Evolutionary conservation across 2,329 filamentous ascomycete species (phyloP), one percentile per base, ranked within the genome.

Genomic region (Elsinoe necatrix): DNA sequence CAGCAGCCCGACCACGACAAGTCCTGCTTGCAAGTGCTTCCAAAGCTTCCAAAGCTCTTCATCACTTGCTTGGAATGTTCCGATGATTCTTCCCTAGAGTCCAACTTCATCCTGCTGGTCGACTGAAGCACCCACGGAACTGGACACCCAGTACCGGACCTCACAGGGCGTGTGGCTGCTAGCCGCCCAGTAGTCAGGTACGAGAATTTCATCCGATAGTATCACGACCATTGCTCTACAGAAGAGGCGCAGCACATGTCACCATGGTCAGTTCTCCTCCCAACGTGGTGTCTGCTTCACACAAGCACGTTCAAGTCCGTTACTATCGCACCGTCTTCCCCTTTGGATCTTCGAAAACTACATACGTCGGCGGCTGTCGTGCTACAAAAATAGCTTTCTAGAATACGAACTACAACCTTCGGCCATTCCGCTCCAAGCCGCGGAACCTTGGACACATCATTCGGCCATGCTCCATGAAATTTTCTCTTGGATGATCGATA

Each of bases 91-190:
- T 3, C n/a, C 6, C 39, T 3, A 8, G 4, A 20, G 16, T n/a
- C n/a, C 6, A n/a, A 8, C 16, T 20, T 43, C 4, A 20, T 43
- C 8, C 6, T 23, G 8, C 39, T 43, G 39, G 39, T 43, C 39
- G 3, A 43, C 5, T 23, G 39, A 43, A 43, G 39, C 39, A 6
- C 16, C 8, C 4, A 21, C 6, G 39, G 7, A 3, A 23, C 39
- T n/a, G n/a, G 8, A 50, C 2, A 9, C 25, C 25, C 45, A 8
- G 45, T 31, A n/a, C 25, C 16, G n/a, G 45, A 31, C 7, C 25
- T 34, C 45, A 50, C 25, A 50, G 45, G 45, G 45, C 45, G 45
- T 50, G 45, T 50, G 45, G 45, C 45, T 50, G 45, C 45, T 50
- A 50, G 45, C 45, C 45, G 45, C 45, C 45, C 41, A 12, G 45